These are phyloP conservation scores for Trichomonas tenax DNA, from an alignment of 208 protist genomes.

Conservation along the genomic window DNA sequence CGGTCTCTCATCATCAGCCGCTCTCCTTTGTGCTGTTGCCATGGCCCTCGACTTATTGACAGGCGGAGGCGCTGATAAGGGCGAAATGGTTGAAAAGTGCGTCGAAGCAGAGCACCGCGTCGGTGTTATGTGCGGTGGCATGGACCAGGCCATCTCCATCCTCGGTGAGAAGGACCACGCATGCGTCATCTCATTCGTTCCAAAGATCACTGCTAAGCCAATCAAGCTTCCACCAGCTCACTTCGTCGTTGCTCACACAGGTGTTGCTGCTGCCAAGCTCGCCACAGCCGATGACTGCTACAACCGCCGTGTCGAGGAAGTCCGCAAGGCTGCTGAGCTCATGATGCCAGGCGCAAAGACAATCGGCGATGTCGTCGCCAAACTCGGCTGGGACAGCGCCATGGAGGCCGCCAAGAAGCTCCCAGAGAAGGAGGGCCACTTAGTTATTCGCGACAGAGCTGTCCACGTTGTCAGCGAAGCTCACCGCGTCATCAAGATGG, in stretches of 20 bases:
- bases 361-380: not conserved
- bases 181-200: not conserved
- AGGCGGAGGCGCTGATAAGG: not conserved
- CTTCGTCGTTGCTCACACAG: not conserved
- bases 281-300: not conserved
- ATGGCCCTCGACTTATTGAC: not conserved
- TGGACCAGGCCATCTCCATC: conserved; percentile 4
- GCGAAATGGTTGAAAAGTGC: not conserved
- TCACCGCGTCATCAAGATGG: not conserved
- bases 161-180: not conserved
- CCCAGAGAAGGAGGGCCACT: not conserved
- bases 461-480: conserved; percentile 4
- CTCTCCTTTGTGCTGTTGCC: not conserved
- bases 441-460: not conserved
- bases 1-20: not conserved
- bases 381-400: not conserved
- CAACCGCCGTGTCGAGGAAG: conserved; percentile 1
- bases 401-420: not conserved
- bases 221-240: not conserved
- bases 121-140: not conserved
- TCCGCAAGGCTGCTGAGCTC: not conserved
- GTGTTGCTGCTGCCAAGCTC: not conserved
- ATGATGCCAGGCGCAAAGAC: not conserved
- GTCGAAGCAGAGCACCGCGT: not conserved
- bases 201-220: not conserved